Evolutionary conservation across 108 stramenopile species (phyloP), one percentile per base, ranked within the genome.

Genomic region (Nannochloropsis salina): DNA sequence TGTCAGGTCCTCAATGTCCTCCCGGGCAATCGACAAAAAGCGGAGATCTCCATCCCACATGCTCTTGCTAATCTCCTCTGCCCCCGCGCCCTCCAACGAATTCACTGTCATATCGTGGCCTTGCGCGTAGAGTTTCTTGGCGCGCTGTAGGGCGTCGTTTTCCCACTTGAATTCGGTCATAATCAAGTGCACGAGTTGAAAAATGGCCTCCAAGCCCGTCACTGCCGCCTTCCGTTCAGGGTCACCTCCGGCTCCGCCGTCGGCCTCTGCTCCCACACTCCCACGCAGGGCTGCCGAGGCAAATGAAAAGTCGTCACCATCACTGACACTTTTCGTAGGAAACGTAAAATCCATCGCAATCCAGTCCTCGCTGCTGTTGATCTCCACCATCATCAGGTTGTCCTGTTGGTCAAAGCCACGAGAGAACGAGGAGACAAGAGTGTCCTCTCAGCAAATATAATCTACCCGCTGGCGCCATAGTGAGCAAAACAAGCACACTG

Each of bases 381-480:
- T 96, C 86, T 97, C 95, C 3, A 98, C 98, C 98, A 97, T 98
- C 51, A 98, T 92, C 40, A 98, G 91, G 88, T 96, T 95, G 88
- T 98, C 97, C 61, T 74, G 61, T 74, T 15, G 61, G 61, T n/a
- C 6, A n/a, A n/a, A 51, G 15, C 15, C 4, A 8, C 20, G 44
- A 82, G 43, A 9, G 21, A 82, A 9, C n/a, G 9, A 44, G 9
- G 44, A 21, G 21, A 9, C 18, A 9, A 44, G 82, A 21, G 43
- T 5, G 41, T 31, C 31, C 31, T 31, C 31, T 31, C 31, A 31
- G 31, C 31, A 31, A 31, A 31, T 9, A 21, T 80, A 80, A 45
- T 80, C 85, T n/a, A 74, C 4, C 61, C 3, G 6, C 4, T 74
- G 61, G n/a, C 5, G 15, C n/a, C 2, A n/a, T 74, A 74, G 4